Base-by-base conservation (phyloP, 2,329 filamentous ascomycete species). In the Dactylellina cionopaga region DNA sequence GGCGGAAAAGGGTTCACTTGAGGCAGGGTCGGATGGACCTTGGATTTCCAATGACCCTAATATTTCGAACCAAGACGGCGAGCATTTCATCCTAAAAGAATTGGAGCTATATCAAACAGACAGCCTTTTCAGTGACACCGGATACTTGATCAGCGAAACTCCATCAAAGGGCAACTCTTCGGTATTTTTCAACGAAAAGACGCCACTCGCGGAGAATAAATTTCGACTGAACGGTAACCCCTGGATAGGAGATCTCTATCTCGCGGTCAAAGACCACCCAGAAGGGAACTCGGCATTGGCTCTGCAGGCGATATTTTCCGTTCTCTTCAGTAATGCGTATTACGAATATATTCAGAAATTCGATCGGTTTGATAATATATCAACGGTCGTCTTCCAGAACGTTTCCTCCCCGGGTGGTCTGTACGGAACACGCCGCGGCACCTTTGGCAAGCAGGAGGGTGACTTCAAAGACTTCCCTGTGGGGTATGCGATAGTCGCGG, bases 361-460 rank as follows among this genome's bases (percentile, higher is more conserved):
- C 9, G 19, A 17, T 25, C 31, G 49, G 2, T 11, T 22, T 3
- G 49, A 54, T 15, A 37, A 10, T 5, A 31, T 54, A 7, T 37
- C 49, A 19, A 4, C 37, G 17, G 17, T 39, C 35, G 22, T 11
- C 1, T 54, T 54, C 13, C 49, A 27, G 19, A 54, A 54, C 49
- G 17, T 54, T 2, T 47, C 41, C 1, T 44, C 37, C 3, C 54
- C 54, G 7, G 54, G 54, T 4, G 54, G 54, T 2, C 54, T 29
- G 31, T 59, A 46, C 54, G 54, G 54, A 2, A 54, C 49, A 6
- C 29, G 49, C 1, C 49, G 49, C 7, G 49, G 49, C 2, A n/a
- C n/a, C n/a, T n/a, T n/a, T n/a, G 33, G 29, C 1, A 17, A 39
- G 15, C 49, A 39, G 15, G n/a, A 39, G 37, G 49, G 49, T 10